Conservation (phyloP, 2,329 filamentous ascomycete genomes). For the Pyricularia pennisetigena region DNA sequence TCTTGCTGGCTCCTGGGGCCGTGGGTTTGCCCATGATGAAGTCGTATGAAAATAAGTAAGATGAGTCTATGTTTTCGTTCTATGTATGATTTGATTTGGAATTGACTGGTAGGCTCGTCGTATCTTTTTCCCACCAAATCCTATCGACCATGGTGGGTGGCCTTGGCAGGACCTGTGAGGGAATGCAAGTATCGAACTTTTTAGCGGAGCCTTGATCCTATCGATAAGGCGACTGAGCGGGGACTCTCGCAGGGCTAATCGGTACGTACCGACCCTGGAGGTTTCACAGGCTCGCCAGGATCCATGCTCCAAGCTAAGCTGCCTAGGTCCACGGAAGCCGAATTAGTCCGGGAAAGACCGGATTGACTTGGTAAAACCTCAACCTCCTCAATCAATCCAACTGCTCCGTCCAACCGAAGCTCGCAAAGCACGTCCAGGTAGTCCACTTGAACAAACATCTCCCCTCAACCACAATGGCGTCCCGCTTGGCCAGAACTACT, state of each 20-base stretch:
- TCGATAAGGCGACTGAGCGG: neutral
- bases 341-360: constrained; percentile 19
- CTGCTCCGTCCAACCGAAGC: constrained; percentile 4
- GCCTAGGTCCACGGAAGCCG: constrained; percentile 20
- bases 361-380: constrained; percentile 35
- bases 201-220: neutral
- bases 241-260: constrained; percentile 1
- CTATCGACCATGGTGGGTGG: neutral
- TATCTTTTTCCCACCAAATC: neutral
- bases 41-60: neutral
- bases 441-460: constrained; percentile 26
- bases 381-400: constrained; percentile 9
- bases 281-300: neutral
- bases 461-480: constrained; percentile 78
- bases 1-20: constrained; percentile 29
- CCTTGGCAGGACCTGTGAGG: neutral
- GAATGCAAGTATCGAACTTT: neutral
- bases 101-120: neutral
- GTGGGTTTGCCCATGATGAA: neutral
- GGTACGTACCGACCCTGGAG: constrained; percentile 1
- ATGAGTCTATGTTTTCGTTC: neutral
- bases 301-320: neutral
- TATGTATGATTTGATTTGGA: neutral
- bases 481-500: constrained; percentile 91
- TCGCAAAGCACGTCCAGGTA: constrained; percentile 26